Evolutionary conservation across 257 asterid species (phyloP), one percentile per base, ranked within the genome.

Genomic region (Jaltomata sinuosa): DNA sequence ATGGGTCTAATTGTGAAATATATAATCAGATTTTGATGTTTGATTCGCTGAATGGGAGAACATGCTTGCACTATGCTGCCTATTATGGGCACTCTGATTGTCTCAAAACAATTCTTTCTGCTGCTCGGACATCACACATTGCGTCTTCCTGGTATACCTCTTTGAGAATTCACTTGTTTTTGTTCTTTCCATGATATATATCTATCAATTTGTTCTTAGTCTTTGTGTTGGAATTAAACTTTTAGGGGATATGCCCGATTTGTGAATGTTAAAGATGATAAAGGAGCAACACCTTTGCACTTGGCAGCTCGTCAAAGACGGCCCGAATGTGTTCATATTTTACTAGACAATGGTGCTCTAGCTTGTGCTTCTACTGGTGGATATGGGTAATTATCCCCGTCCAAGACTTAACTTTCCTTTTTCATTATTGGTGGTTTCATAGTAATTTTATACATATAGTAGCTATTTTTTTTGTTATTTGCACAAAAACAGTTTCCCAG

Each of bases 11-110:
- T 42, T 27, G 69, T 76, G 82, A 61, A 67, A 62, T 67, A 55
- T 85, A 31, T 82, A 14, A 31, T 78, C 95, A 97, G 99, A 92
- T 95, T 88, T 90, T 97, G 86, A 92, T 90, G 98, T 97, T 95
- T 84, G 99, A 97, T 91, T 89, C 97, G 29, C 82, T 91, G 36
- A 91, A 91, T 87, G 96, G 97, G 85, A 92, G 99, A 88, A 97
- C 99, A 14, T 97, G 99, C 84, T 90, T 97, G 91, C 99, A 97
- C 89, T 95, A 95, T 88, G 97, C 99, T 16, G 98, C 99, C 27
- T 94, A 95, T 84, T 94, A 93, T 61, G 99, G 99, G 82, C 96
- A 94, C 85, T 88, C 90, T 2, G 97, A 93, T 87, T 97, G 98
- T 89, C 95, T 97, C 29, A 89, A 90, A 78, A 86, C 86, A 69